Conservation (phyloP, 305 asterid species). For the Fraxinus latifolia region DNA sequence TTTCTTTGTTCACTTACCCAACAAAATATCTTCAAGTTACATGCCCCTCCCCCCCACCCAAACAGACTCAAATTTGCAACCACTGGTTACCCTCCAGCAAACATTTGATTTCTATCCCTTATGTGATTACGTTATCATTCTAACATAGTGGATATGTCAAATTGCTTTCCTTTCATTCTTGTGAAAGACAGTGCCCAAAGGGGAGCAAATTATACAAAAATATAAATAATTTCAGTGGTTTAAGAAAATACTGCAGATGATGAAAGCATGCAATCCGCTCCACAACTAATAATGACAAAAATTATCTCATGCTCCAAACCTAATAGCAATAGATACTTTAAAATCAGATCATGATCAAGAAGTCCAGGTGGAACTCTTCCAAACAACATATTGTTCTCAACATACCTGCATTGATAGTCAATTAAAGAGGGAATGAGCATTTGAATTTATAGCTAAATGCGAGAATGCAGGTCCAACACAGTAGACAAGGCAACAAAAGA, state of each 20-base stretch:
- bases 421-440: slow-evolving; percentile 9
- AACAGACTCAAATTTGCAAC: neutral
- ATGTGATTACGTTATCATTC: neutral
- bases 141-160: neutral
- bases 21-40: neutral
- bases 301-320: neutral
- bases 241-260: neutral
- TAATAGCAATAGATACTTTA: slow-evolving; percentile 40
- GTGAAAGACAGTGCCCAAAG: neutral
- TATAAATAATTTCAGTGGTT: neutral
- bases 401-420: slow-evolving; percentile 54
- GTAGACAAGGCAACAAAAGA: neutral
- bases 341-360: slow-evolving; percentile 50
- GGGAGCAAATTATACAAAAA: neutral
- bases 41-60: neutral
- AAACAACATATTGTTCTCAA: slow-evolving; percentile 71
- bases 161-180: neutral
- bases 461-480: neutral
- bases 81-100: neutral
- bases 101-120: neutral
- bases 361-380: slow-evolving; percentile 75
- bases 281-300: neutral
- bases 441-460: neutral
- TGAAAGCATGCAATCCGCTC: neutral
- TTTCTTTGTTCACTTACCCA: neutral